These are phyloP conservation scores for Rugosomyces carneus DNA, from an alignment of 1,284 basidiomycete species.

Conservation along the genomic window DNA sequence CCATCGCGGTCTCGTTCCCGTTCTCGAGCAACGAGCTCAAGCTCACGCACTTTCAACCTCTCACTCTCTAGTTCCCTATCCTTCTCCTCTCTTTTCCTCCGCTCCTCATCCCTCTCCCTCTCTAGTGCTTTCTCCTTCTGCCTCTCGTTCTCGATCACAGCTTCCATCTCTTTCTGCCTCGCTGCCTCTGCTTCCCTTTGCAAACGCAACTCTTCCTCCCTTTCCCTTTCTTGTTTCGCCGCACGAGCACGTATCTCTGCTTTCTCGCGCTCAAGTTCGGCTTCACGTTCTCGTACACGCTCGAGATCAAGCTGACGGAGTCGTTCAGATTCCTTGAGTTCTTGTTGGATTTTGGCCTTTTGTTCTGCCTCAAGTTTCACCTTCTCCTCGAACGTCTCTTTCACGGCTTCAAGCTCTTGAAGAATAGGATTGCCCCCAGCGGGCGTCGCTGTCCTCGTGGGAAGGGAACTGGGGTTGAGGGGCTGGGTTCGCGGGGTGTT, in stretches of 20 bases:
- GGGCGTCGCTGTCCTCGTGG: constrained; percentile 7
- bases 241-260: constrained; percentile 5
- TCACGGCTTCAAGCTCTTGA: constrained; percentile 13
- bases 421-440: constrained; percentile 7
- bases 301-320: constrained; percentile 15
- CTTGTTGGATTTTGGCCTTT: background rate
- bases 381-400: background rate
- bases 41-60: constrained; percentile 11
- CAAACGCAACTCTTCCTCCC: constrained; percentile 7
- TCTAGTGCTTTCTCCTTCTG: constrained; percentile 18
- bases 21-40: background rate
- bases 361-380: background rate
- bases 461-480: background rate
- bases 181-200: constrained; percentile 1
- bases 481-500: constrained; percentile 10
- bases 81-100: constrained; percentile 13
- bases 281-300: constrained; percentile 7
- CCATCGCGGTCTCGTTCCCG: constrained; percentile 4
- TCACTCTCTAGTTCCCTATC: constrained; percentile 18
- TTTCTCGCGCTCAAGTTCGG: constrained; percentile 13
- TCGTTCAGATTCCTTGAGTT: background rate
- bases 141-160: constrained; percentile 12
- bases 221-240: background rate
- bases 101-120: constrained; percentile 17
- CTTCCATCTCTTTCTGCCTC: constrained; percentile 4